Conservation (phyloP, 1,139 yeast species). For the Suhomyces wounanorum region DNA sequence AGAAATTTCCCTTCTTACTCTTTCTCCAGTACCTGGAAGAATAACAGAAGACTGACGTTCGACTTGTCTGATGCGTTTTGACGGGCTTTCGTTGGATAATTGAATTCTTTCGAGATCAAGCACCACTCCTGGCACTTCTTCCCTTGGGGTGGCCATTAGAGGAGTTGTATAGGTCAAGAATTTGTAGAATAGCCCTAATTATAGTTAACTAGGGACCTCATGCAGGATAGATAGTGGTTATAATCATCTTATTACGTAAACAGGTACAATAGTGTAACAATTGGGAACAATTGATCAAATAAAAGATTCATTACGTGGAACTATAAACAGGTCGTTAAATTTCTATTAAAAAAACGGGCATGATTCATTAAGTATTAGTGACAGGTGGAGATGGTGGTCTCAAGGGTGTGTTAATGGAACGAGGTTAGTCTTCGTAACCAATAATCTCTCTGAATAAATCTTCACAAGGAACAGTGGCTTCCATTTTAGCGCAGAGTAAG, state of each 20-base stretch:
- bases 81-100: not conserved
- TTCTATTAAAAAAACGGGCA: constrained; percentile 10
- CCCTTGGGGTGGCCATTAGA: not conserved
- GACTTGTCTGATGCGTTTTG: constrained; percentile 9
- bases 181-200: not conserved
- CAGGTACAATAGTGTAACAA: not conserved
- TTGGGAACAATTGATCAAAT: not conserved
- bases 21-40: constrained; percentile 41
- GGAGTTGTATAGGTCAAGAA: not conserved
- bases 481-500: constrained; percentile 80
- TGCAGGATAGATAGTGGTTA: not conserved
- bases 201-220: not conserved
- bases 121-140: not conserved
- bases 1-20: constrained; percentile 34
- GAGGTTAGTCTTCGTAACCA: constrained; percentile 40
- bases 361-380: constrained; percentile 13
- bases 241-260: not conserved
- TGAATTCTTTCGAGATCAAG: not conserved
- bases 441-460: constrained; percentile 73
- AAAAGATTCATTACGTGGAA: not conserved
- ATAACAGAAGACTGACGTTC: constrained; percentile 40
- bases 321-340: constrained; percentile 5
- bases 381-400: not conserved
- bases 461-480: constrained; percentile 82
- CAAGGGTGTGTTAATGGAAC: not conserved